These are phyloP conservation scores for Cryphonectria parasitica DNA, from an alignment of 2,329 filamentous ascomycete species.

Conservation along the genomic window DNA sequence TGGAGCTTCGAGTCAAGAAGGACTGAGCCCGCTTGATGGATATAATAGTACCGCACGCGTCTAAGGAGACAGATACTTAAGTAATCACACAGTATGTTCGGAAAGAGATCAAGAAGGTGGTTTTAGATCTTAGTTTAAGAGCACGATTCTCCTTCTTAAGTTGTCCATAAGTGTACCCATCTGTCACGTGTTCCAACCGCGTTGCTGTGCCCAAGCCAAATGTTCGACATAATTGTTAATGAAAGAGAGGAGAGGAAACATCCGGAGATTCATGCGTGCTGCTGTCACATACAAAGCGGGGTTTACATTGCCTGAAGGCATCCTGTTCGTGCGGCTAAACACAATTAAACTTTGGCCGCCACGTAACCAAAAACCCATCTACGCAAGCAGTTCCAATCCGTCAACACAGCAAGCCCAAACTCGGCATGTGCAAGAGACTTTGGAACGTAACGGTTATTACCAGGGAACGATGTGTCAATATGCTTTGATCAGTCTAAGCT, in stretches of 20 bases:
- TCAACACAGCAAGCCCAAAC: background rate
- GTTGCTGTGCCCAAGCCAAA: background rate
- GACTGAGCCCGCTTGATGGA: background rate
- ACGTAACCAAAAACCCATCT: background rate
- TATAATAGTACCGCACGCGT: too few relatives aligned
- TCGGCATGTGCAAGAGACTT: background rate
- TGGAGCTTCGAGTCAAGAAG: slow-evolving; percentile 30
- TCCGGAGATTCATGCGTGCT: background rate
- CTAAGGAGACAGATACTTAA: too few relatives aligned
- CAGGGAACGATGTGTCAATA: background rate
- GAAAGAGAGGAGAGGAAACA: background rate
- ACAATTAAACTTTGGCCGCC: background rate
- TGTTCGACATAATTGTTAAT: background rate
- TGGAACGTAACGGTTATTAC: background rate
- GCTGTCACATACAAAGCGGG: background rate
- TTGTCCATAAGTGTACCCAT: background rate
- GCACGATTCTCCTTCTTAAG: background rate
- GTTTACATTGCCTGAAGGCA: background rate
- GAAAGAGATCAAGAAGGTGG: too few relatives aligned
- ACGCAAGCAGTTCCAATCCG: background rate
- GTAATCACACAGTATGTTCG: too few relatives aligned
- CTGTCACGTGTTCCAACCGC: background rate
- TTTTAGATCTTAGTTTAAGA: background rate
- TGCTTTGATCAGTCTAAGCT: background rate
- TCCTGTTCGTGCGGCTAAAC: background rate